These are phyloP conservation scores for Infundibulicybe gibba DNA, from an alignment of 768 basidiomycete species.

Conservation along the genomic window DNA sequence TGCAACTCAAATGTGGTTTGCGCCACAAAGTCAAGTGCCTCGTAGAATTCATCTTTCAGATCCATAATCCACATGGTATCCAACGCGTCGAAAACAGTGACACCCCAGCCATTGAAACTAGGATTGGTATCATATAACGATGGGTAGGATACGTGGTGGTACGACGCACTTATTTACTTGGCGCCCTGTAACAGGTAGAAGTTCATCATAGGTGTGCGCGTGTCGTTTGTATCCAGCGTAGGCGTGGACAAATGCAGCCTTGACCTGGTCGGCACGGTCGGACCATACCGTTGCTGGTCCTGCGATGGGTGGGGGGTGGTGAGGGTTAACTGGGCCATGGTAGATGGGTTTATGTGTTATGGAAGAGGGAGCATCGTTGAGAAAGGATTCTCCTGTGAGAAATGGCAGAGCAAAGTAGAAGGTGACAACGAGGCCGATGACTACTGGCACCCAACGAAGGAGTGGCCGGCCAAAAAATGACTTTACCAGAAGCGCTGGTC, in stretches of 20 bases:
- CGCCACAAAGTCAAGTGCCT: slow-evolving; percentile 51
- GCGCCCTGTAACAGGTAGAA: slow-evolving; percentile 46
- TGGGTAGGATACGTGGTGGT: background rate
- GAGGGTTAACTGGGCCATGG: slow-evolving; percentile 1
- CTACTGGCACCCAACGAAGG: slow-evolving; percentile 2
- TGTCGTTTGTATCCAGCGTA: slow-evolving; percentile 50
- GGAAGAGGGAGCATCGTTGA: background rate
- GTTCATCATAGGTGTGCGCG: slow-evolving; percentile 56
- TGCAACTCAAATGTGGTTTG: slow-evolving; percentile 41
- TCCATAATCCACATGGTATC: slow-evolving; percentile 85
- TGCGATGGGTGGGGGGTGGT: slow-evolving; percentile 1
- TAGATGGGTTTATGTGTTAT: slow-evolving; percentile 1
- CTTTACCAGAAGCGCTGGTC: background rate
- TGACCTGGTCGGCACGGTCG: slow-evolving; percentile 48
- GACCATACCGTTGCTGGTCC: slow-evolving; percentile 32
- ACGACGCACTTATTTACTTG: slow-evolving; percentile 50
- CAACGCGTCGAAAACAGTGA: slow-evolving; percentile 73
- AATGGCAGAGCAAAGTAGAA: background rate
- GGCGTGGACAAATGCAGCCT: slow-evolving; percentile 57
- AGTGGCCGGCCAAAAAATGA: slow-evolving; percentile 3
- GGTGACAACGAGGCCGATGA: slow-evolving; percentile 5
- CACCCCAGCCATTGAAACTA: slow-evolving; percentile 75
- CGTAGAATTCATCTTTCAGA: slow-evolving; percentile 57
- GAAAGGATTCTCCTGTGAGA: too few species aligned
- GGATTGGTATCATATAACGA: slow-evolving; percentile 1